phyloP scores from a whole-genome alignment of 2,329 filamentous ascomycete genomes.

The Dendrostoma leiphaemia region DNA sequence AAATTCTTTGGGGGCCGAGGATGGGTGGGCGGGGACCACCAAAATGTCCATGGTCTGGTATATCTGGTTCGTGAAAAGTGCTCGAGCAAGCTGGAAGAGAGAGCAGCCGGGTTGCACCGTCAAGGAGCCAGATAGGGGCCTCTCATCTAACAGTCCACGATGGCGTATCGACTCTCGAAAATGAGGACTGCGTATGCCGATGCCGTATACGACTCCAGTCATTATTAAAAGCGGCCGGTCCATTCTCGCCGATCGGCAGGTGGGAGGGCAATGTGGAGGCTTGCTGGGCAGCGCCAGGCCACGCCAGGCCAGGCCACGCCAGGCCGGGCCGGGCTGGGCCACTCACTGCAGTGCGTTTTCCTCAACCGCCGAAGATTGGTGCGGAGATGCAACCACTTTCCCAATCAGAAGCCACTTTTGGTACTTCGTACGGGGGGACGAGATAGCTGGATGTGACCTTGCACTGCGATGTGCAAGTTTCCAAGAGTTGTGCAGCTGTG shows the following conservation, averaged over 20 bases:
- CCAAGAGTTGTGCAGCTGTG: too few species aligned
- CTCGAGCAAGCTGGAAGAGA: too few species aligned
- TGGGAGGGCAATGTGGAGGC: background rate
- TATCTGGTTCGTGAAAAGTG: too few species aligned
- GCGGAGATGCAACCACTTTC: background rate
- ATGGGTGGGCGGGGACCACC: too few species aligned
- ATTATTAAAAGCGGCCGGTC: background rate
- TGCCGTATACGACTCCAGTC: background rate
- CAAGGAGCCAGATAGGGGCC: background rate
- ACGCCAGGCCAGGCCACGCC: too few species aligned
- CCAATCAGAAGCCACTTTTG: background rate
- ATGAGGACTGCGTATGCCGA: background rate
- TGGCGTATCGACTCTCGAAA: background rate
- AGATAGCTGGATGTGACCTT: background rate
- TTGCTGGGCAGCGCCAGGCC: too few species aligned
- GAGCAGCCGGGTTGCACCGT: too few species aligned
- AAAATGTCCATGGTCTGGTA: too few species aligned
- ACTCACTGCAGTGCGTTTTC: background rate
- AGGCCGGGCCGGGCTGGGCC: too few species aligned
- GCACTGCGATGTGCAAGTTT: too few species aligned
- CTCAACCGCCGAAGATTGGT: background rate
- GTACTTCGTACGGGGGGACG: background rate
- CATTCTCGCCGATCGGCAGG: background rate
- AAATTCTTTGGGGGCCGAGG: too few species aligned
- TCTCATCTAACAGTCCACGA: background rate